Base-by-base conservation (phyloP, 495 filamentous ascomycete genomes). In the Parathielavia appendiculata region DNA sequence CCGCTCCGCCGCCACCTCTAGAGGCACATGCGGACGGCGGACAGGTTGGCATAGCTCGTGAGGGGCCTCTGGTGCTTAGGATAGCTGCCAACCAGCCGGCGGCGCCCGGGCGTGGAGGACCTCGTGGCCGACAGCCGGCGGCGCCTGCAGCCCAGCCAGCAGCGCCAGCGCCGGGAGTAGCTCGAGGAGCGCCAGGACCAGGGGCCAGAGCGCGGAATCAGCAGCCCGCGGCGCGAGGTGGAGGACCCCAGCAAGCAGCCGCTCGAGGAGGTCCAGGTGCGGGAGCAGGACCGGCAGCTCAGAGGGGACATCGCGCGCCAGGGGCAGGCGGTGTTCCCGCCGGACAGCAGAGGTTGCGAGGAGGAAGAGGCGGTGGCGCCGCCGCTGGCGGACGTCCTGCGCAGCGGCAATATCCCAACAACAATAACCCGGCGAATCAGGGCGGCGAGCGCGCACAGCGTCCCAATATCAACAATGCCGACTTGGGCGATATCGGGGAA, bases 31-130 rank as follows among this genome's bases (percentile, higher is more conserved):
- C 39, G 30, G 49, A 67, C 48, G 63, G 43, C 57, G 61, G 61
- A 40, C 57, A 65, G 39, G 69, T 75, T 44, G 72, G 60, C 44
- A 71, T 79, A 32, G 77, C 74, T 40, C 67, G 80, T 2, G 80
- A 83, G 65, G 80, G 78, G 0, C 80, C 80, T 26, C 72, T 83
- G 13, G 77, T 83, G 20, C 73, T 83, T 22, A 71, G 79, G 40
- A 79, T 83, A 35, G 77, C 76, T 13, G 68, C 61, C 51, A 65
- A 69, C 63, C 71, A 58, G 20, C 67, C 66, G 30, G 67, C 64
- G 17, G 64, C 55, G 14, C 58, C 56, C 12, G 61, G 58, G 19
- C 66, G 60, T 11, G 63, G 67, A 30, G 65, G 62, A 13, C 59
- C 62, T 60, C 62, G 62, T 5, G 62, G 59, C 44, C 59, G 41